Evolutionary conservation across 208 protist genomes (phyloP).

Genomic region (Naegleria gruberi): DNA sequence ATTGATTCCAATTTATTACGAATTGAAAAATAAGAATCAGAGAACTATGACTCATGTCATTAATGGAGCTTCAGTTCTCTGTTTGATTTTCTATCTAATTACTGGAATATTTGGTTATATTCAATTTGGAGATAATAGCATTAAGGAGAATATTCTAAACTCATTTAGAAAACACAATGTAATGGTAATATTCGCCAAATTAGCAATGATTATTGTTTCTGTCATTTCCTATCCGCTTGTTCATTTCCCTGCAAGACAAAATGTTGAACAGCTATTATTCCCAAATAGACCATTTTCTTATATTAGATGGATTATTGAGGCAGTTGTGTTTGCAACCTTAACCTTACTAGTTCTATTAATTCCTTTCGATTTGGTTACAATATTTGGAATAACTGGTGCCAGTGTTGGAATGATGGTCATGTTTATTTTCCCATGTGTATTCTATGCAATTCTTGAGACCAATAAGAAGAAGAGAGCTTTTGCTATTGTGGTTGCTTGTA

Average conservation of each 20-base stretch:
- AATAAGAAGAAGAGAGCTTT: neutral
- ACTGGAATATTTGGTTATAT: neutral
- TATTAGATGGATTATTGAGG: neutral
- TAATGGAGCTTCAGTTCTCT: neutral
- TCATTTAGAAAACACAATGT: neutral
- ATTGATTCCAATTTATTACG: neutral
- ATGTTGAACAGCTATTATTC: neutral
- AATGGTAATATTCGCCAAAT: neutral
- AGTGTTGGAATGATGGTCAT: neutral
- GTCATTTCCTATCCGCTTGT: neutral
- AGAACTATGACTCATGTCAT: neutral
- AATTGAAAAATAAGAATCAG: neutral
- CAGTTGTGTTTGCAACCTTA: neutral
- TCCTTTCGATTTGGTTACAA: neutral
- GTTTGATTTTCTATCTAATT: neutral
- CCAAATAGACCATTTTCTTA: neutral
- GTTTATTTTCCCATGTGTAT: neutral
- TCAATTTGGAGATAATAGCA: neutral
- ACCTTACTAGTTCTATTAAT: neutral
- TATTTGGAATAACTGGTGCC: neutral
- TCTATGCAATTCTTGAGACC: neutral
- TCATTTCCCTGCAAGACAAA: neutral
- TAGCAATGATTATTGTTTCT: neutral
- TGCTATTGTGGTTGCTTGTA: neutral
- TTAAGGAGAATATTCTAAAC: slow-evolving; percentile 17